Conservation (phyloP, 2,329 filamentous ascomycete species). For the Paradendryphiella salina region DNA sequence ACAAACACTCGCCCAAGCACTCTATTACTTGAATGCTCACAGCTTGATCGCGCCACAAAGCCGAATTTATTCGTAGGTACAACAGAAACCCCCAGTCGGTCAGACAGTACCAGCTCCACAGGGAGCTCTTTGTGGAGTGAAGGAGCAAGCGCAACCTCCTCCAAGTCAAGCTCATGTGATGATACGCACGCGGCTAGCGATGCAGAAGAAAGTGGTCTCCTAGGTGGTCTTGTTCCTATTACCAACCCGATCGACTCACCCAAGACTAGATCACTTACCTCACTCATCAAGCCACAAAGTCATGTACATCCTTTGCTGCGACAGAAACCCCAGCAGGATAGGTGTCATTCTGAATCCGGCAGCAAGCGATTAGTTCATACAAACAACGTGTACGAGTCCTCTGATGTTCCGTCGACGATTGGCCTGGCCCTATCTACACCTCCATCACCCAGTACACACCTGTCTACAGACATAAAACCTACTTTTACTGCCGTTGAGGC, state of each 20-base stretch:
- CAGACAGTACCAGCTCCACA: slow-evolving; percentile 34
- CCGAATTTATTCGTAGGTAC: neutral
- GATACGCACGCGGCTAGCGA: slow-evolving; percentile 21
- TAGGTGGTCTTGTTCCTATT: slow-evolving; percentile 37
- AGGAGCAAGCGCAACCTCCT: slow-evolving; percentile 33
- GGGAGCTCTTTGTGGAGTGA: slow-evolving; percentile 40
- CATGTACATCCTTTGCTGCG: slow-evolving; percentile 18
- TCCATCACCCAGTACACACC: slow-evolving; percentile 5
- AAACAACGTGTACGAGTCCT: neutral
- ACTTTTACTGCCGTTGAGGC: neutral
- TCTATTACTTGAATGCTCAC: slow-evolving; percentile 27
- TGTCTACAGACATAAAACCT: neutral
- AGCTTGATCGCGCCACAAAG: slow-evolving; percentile 22
- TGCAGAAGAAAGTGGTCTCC: slow-evolving; percentile 32
- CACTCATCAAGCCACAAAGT: slow-evolving; percentile 8
- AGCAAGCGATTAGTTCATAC: neutral
- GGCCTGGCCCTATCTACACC: slow-evolving; percentile 23
- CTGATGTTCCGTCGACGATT: slow-evolving; percentile 5
- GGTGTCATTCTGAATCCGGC: slow-evolving; percentile 14
- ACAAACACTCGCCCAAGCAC: slow-evolving; percentile 25
- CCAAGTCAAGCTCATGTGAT: slow-evolving; percentile 32
- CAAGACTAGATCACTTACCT: slow-evolving; percentile 7
- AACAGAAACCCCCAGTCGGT: slow-evolving; percentile 24
- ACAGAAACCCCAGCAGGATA: slow-evolving; percentile 4
- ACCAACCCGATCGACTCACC: slow-evolving; percentile 11